phyloP scores from a whole-genome alignment of 352 stramenopile genomes.

The Globisporangium sylvaticum region DNA sequence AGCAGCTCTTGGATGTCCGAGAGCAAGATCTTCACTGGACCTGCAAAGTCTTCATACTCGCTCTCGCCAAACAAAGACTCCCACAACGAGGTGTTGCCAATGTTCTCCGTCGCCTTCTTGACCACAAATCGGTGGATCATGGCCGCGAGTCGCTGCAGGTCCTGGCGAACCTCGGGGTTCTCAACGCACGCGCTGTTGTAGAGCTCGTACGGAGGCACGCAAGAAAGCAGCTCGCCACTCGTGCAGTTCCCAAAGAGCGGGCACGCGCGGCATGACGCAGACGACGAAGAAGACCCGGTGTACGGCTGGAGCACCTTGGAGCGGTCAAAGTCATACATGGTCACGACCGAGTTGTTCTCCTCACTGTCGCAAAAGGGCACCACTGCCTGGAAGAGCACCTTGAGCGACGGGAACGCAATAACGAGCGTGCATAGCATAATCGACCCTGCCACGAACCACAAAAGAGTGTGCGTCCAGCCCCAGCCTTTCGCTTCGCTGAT shows the following conservation, averaged over 20 bases:
- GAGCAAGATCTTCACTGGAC: constrained; percentile 39
- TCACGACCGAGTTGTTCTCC: constrained; percentile 25
- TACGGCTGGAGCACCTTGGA: constrained; percentile 52
- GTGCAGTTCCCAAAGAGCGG: constrained; percentile 59
- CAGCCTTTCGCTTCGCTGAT: constrained; percentile 36
- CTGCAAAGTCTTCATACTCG: constrained; percentile 14
- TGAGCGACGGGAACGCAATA: constrained; percentile 33
- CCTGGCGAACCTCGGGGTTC: constrained; percentile 42
- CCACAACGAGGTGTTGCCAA: constrained; percentile 33
- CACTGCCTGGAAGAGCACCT: constrained; percentile 27
- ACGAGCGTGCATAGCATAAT: constrained; percentile 40
- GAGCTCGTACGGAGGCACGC: constrained; percentile 42
- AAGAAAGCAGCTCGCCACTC: constrained; percentile 43
- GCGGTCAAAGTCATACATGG: constrained; percentile 30
- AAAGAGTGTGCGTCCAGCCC: constrained; percentile 31
- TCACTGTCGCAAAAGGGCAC: constrained; percentile 57
- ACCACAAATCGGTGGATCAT: constrained; percentile 47
- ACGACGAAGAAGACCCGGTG: constrained; percentile 18
- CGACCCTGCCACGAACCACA: constrained; percentile 34
- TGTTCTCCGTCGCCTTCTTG: constrained; percentile 26
- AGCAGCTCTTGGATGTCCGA: constrained; percentile 49
- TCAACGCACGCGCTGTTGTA: constrained; percentile 50
- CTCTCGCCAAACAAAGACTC: constrained; percentile 19
- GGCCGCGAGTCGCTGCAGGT: constrained; percentile 38
- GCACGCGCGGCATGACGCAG: constrained; percentile 40